phyloP scores from a whole-genome alignment of 768 basidiomycete genomes.

The Leccinellum luteum region DNA sequence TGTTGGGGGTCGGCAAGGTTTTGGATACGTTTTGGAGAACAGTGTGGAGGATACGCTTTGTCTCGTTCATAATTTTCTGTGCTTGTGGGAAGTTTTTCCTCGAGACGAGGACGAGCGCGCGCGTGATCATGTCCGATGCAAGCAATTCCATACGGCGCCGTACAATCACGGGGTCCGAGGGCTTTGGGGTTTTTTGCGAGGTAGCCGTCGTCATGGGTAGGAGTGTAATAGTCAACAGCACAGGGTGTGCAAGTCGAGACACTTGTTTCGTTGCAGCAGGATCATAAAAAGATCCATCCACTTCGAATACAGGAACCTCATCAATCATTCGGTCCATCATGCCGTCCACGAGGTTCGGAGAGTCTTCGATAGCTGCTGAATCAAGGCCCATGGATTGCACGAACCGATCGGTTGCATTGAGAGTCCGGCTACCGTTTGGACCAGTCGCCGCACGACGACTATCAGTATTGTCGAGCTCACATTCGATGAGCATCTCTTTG shows the following conservation, averaged over 20 bases:
- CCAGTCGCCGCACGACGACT: conserved; percentile 15
- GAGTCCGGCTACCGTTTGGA: conserved; percentile 25
- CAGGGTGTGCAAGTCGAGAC: conserved; percentile 86
- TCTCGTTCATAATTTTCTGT: conserved; percentile 85
- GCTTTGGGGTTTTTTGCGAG: conserved; percentile 36
- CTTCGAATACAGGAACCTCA: conserved; percentile 94
- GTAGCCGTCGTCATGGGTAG: conserved; percentile 48
- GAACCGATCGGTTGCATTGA: conserved; percentile 88
- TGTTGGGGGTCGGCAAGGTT: conserved; percentile 57
- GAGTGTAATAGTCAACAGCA: conserved; percentile 91
- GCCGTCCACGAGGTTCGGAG: conserved; percentile 73
- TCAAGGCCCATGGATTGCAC: conserved; percentile 85
- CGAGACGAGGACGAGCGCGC: conserved; percentile 88
- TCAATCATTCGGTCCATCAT: conserved; percentile 98
- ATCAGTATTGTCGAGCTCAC: conserved; percentile 81
- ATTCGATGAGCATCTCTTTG: conserved; percentile 95
- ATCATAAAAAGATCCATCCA: conserved; percentile 94
- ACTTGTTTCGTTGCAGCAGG: conserved; percentile 81
- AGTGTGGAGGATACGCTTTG: conserved; percentile 88
- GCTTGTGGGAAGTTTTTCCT: conserved; percentile 90
- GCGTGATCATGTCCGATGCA: conserved; percentile 95
- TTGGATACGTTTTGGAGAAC: conserved; percentile 84
- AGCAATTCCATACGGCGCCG: conserved; percentile 95
- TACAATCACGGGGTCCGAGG: conserved; percentile 86
- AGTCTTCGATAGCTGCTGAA: conserved; percentile 66